phyloP scores from a whole-genome alignment of 176 grass and related monocot species.

The Carex scoparia region DNA sequence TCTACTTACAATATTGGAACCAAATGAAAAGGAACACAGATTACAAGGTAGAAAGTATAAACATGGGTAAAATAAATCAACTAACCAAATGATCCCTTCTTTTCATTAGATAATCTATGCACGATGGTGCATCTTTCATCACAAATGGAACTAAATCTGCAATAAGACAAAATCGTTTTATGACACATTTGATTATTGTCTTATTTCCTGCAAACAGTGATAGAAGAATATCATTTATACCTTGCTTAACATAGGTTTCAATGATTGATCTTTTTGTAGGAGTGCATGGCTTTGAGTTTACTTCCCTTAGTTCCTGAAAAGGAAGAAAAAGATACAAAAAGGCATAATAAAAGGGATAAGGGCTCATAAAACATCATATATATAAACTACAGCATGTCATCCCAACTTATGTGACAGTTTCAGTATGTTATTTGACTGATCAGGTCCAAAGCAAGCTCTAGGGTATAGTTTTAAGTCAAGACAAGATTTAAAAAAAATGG shows the following conservation, averaged over 20 bases:
- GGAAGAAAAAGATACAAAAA: background rate
- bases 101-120: background rate
- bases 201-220: background rate
- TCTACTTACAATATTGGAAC: background rate
- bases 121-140: background rate
- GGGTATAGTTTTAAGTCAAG: background rate
- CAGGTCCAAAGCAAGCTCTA: background rate
- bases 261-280: background rate
- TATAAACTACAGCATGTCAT: too few relatives aligned
- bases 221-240: background rate
- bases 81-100: conserved; percentile 10
- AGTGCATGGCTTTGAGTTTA: background rate
- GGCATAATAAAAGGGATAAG: background rate
- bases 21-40: background rate
- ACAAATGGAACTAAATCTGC: conserved; percentile 7
- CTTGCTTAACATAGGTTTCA: conserved; percentile 2
- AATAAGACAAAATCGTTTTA: conserved; percentile 8
- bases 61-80: background rate
- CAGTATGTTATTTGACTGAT: background rate
- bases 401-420: background rate
- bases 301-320: background rate
- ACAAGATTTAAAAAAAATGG: background rate
- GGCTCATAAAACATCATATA: background rate
- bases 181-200: background rate
- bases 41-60: background rate